Evolutionary conservation across 2,329 filamentous ascomycete species (phyloP).

Genomic region (Sporothrix dimorphospora): DNA sequence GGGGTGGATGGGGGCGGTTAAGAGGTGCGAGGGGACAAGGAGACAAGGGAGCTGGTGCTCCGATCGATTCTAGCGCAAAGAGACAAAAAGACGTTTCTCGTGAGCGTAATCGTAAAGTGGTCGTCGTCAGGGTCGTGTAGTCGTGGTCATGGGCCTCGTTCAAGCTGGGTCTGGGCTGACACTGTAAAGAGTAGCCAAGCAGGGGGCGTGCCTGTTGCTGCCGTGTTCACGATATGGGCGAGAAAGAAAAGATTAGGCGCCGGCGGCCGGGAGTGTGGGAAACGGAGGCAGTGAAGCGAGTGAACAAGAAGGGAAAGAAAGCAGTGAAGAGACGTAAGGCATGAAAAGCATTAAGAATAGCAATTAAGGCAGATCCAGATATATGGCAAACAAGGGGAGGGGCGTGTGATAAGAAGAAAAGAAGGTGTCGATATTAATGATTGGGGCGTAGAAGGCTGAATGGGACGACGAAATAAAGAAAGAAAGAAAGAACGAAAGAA

Average conservation of each 20-base stretch:
- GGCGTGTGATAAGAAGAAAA: slow-evolving; percentile 21
- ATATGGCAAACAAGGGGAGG: slow-evolving; percentile 24
- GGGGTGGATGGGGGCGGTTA: not conserved
- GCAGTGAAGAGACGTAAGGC: slow-evolving; percentile 23
- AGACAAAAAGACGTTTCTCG: slow-evolving; percentile 19
- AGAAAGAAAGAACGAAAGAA: not conserved
- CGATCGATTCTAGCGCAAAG: slow-evolving; percentile 7
- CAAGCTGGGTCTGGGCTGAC: not conserved
- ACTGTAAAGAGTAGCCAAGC: not conserved
- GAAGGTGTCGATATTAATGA: slow-evolving; percentile 12
- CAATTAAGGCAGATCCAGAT: slow-evolving; percentile 24
- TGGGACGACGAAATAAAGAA: not conserved
- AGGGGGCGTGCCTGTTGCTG: not conserved
- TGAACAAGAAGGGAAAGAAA: not conserved
- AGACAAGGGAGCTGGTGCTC: not conserved
- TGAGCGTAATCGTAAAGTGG: slow-evolving; percentile 13
- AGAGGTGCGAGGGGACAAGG: not conserved
- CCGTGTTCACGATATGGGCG: slow-evolving; percentile 18
- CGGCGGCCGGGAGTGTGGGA: slow-evolving; percentile 20
- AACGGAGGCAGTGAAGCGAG: slow-evolving; percentile 25
- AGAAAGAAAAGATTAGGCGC: slow-evolving; percentile 23
- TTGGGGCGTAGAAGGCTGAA: not conserved
- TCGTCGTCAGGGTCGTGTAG: slow-evolving; percentile 19
- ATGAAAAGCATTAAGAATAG: slow-evolving; percentile 31
- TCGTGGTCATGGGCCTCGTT: slow-evolving; percentile 19